Evolutionary conservation across 768 basidiomycete species (phyloP).

Genomic region (Boletus fagicola): DNA sequence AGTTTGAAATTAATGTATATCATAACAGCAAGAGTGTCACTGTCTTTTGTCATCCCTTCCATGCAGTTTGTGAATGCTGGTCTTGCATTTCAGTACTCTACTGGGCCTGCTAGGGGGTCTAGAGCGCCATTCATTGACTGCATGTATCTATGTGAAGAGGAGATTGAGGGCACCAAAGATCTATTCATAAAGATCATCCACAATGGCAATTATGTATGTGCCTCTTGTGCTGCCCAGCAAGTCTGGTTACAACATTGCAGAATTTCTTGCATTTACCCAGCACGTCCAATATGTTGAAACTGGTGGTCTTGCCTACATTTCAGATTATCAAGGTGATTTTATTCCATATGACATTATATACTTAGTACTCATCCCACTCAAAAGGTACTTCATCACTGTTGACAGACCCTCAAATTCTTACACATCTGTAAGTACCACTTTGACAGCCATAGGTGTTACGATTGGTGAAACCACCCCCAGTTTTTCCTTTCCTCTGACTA

Average conservation of each 20-base stretch:
- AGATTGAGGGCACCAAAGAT: background rate
- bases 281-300: background rate
- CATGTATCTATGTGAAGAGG: background rate
- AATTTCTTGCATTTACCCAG: background rate
- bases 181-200: background rate
- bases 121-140: background rate
- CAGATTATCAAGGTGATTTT: background rate
- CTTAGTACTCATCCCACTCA: too few relatives aligned
- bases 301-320: background rate
- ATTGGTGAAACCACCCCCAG: too few relatives aligned
- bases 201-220: background rate
- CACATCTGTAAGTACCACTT: too few relatives aligned
- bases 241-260: background rate
- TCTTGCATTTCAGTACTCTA: background rate
- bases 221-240: background rate
- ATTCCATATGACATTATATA: too few relatives aligned
- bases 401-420: too few relatives aligned
- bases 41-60: background rate
- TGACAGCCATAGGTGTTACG: too few relatives aligned
- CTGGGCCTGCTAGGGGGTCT: accelerated
- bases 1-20: too few relatives aligned
- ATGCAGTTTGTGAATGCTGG: background rate
- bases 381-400: too few relatives aligned
- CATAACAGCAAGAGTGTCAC: background rate
- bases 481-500: too few relatives aligned